phyloP scores from a whole-genome alignment of 225 moss, liverwort and hornwort genomes.

The Neckera pumila region DNA sequence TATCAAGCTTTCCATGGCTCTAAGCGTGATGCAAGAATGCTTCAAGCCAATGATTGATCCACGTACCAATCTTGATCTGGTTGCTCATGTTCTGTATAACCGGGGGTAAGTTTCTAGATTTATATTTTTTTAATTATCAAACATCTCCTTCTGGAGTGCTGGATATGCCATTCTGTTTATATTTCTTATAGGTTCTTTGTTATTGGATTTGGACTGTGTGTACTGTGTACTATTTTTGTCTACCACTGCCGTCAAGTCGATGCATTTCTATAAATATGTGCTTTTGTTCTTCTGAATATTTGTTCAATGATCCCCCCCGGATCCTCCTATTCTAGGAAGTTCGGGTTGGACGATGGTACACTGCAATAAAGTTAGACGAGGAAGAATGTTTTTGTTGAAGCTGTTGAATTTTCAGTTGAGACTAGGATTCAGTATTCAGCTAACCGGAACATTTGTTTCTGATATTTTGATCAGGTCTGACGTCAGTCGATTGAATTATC shows the following conservation, averaged over 20 bases:
- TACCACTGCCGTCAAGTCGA: neutral
- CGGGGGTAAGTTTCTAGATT: constrained; percentile 47
- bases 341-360: neutral
- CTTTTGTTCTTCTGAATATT: neutral
- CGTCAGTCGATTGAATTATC: constrained; percentile 68
- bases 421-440: neutral
- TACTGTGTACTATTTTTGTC: neutral
- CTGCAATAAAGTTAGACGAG: neutral
- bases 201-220: neutral
- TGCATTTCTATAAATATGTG: neutral
- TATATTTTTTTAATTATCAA: neutral
- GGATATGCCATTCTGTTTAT: neutral
- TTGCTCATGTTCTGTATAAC: constrained; percentile 77
- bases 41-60: constrained; percentile 96
- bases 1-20: constrained; percentile 82
- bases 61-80: constrained; percentile 77
- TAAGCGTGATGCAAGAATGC: constrained; percentile 95
- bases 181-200: neutral
- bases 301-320: neutral
- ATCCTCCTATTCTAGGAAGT: neutral
- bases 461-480: constrained; percentile 46
- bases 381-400: neutral
- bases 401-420: neutral
- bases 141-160: neutral
- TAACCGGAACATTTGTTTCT: neutral